phyloP scores from a whole-genome alignment of 257 asterid species.

The Solanum dulcamara region DNA sequence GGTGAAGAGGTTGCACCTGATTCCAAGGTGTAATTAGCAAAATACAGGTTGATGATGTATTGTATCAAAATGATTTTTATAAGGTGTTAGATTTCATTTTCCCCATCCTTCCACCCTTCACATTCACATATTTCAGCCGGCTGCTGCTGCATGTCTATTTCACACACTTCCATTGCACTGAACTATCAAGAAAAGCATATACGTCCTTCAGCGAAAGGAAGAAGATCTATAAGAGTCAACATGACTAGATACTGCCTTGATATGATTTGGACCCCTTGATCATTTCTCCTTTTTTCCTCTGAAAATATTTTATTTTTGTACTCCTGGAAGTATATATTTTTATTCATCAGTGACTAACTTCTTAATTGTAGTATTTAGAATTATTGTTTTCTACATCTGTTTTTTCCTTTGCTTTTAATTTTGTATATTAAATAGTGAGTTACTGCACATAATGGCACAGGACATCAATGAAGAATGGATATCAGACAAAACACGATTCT shows the following conservation, averaged over 20 bases:
- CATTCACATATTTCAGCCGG: not conserved
- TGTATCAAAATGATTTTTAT: not conserved
- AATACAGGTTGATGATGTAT: not conserved
- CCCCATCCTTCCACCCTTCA: not conserved
- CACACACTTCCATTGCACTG: not conserved
- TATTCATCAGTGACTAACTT: not conserved
- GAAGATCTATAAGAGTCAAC: too few species aligned
- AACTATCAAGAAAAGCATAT: not conserved
- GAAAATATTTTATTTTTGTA: not conserved
- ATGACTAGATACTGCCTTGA: not conserved
- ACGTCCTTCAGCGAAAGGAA: not conserved
- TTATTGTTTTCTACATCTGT: not conserved
- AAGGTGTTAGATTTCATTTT: not conserved
- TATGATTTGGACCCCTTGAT: not conserved
- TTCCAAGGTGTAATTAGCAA: not conserved
- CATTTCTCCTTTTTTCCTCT: not conserved
- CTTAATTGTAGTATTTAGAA: not conserved
- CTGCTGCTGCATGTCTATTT: not conserved
- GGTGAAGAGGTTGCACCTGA: not conserved
- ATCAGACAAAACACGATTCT: slow-evolving; percentile 97
- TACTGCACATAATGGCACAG: slow-evolving; percentile 25
- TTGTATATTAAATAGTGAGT: not conserved
- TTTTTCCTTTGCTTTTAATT: not conserved
- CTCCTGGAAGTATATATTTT: not conserved
- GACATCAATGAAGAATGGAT: slow-evolving; percentile 99